Evolutionary conservation across 1,284 basidiomycete genomes (phyloP), one percentile per base, ranked within the genome.

Genomic region (Phylloporus sp.): DNA sequence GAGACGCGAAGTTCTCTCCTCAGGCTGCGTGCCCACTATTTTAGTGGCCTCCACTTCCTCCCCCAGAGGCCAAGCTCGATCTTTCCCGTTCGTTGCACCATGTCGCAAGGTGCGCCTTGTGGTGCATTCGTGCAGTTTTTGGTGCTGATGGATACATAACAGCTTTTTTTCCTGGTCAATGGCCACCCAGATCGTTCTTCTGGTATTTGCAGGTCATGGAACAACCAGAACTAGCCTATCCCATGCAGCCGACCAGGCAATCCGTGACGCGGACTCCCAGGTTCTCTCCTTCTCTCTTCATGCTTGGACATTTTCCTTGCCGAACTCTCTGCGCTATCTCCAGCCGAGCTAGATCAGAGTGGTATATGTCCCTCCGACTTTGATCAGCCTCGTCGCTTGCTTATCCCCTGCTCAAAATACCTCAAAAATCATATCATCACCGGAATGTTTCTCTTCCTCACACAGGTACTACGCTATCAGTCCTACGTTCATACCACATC

Each of bases 201-300:
- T 86, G 15, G 74, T 89, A 43, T 89, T 91, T 69, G 82, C 85
- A 60, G 88, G 88, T 11, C 89, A 90, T 71, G 89, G 88, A n/a
- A 82, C 84, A 6, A 67, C 81, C 14, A 77, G 78, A n/a, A 66
- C 77, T 19, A 79, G 77, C 62, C 71, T 82, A n/a, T 64, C 70
- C 10, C 76, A 79, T 20, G 81, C 81, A 7, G 32, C 32, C 32
- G 73, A 82, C 17, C 82, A 80, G 67, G 85, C 85, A 19, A 68
- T 84, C 52, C 73, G 70, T 47, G 83, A 86, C 68, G 82, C 83
- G 14, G 70, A 74, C 27, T 78, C 81, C 37, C 81, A 19, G 86
- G 84, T 2, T 71, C 78, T 17, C 70, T 85, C n/a, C 77, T 87
- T 59, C 80, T 90, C 29, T 78, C 82, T 25, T 82, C 85, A 11